These are phyloP conservation scores for Aurantiochytrium sp. DNA, from an alignment of 108 stramenopile species.

Conservation along the genomic window DNA sequence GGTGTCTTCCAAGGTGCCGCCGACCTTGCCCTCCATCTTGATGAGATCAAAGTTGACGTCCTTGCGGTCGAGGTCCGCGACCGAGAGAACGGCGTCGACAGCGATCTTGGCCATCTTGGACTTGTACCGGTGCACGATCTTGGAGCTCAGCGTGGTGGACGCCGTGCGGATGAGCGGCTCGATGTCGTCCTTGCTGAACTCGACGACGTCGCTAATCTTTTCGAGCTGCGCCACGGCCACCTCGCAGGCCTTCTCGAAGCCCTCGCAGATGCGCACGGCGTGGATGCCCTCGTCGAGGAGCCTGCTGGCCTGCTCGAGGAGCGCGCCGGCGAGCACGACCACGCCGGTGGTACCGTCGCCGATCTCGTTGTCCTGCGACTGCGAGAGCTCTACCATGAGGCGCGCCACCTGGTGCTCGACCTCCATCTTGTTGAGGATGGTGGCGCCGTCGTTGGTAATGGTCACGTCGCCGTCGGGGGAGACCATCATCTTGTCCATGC, in stretches of 20 bases:
- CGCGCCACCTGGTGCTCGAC: slow-evolving; percentile 90
- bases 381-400: slow-evolving; percentile 90
- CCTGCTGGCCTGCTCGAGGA: slow-evolving; percentile 94
- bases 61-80: slow-evolving; percentile 89
- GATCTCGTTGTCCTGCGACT: slow-evolving; percentile 97
- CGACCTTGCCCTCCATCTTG: slow-evolving; percentile 98
- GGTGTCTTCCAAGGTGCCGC: slow-evolving; percentile 92
- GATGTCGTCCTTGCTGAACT: slow-evolving; percentile 75
- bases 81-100: slow-evolving; percentile 86
- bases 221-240: slow-evolving; percentile 79
- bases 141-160: slow-evolving; percentile 89
- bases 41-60: slow-evolving; percentile 99
- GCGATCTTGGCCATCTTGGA: slow-evolving; percentile 91
- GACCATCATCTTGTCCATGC: slow-evolving; percentile 99
- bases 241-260: slow-evolving; percentile 88
- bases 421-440: slow-evolving; percentile 90
- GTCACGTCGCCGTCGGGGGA: slow-evolving; percentile 95
- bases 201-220: slow-evolving; percentile 77
- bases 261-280: slow-evolving; percentile 93
- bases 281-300: slow-evolving; percentile 85
- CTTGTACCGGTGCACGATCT: slow-evolving; percentile 94
- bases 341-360: slow-evolving; percentile 99
- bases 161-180: slow-evolving; percentile 81
- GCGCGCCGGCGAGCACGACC: slow-evolving; percentile 92
- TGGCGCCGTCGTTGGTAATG: slow-evolving; percentile 99